phyloP scores from a whole-genome alignment of 2,329 filamentous ascomycete species.

The Ilyonectria robusta region DNA sequence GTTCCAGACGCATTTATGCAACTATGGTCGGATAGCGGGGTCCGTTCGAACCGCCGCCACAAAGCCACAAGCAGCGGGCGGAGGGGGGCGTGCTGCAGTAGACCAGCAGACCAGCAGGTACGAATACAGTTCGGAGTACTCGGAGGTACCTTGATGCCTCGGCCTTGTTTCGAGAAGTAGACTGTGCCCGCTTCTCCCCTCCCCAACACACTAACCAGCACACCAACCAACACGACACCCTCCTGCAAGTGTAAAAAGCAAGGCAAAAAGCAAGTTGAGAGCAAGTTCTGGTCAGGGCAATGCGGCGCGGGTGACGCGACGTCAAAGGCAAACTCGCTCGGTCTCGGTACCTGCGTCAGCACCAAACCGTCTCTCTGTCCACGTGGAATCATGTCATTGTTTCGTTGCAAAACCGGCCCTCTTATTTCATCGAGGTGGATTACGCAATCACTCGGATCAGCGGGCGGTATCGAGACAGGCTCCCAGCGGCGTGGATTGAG shows the following conservation, averaged over 20 bases:
- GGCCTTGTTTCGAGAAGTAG: conserved; percentile 1
- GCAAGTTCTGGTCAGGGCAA: neutral
- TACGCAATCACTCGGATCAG: conserved; percentile 21
- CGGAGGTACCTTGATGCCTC: conserved; percentile 20
- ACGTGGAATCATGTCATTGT: conserved; percentile 42
- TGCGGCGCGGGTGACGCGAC: neutral
- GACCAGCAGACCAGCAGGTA: neutral
- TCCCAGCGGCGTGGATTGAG: conserved; percentile 38
- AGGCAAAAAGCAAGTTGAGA: neutral
- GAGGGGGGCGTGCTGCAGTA: conserved; percentile 19
- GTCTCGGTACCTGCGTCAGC: conserved; percentile 44
- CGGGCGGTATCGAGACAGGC: conserved; percentile 17
- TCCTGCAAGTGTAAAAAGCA: no score
- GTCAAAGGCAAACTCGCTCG: neutral
- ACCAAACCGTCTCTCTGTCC: conserved; percentile 29
- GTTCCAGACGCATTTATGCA: no score
- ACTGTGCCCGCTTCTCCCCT: conserved; percentile 11
- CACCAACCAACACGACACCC: no score
- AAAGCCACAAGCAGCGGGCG: conserved; percentile 28
- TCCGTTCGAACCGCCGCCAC: neutral
- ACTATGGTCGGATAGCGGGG: no score
- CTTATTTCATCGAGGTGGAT: neutral
- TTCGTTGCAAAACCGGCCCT: conserved; percentile 26
- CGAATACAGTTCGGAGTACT: neutral
- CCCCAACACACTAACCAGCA: neutral